Conservation (phyloP, 441 rosid species). For the Erysimum cheiri region DNA sequence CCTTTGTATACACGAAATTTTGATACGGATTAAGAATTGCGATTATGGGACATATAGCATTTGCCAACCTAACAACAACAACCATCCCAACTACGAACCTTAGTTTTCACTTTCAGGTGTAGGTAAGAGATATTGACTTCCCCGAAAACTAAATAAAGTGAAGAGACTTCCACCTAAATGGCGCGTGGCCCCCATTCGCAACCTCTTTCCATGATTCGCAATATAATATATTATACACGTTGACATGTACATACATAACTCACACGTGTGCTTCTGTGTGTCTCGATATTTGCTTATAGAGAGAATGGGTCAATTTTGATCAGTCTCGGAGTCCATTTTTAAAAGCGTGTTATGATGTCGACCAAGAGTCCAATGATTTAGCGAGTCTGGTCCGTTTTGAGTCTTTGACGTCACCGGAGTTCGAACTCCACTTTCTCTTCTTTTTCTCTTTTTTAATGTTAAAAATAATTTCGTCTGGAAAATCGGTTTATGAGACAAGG, state of each 20-base stretch:
- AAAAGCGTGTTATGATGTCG: slow-evolving; percentile 34
- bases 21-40: background rate
- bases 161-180: slow-evolving; percentile 29
- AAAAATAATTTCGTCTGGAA: background rate
- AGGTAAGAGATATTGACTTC: slow-evolving; percentile 36
- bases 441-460: background rate
- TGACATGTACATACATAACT: slow-evolving; percentile 26
- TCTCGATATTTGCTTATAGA: background rate
- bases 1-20: background rate
- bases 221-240: background rate
- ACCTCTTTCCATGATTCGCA: slow-evolving; percentile 17
- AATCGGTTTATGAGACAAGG: background rate
- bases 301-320: slow-evolving; percentile 35
- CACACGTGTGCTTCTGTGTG: slow-evolving; percentile 16
- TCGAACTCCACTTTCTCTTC: slow-evolving; percentile 18
- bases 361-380: slow-evolving; percentile 25
- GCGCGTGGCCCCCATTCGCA: slow-evolving; percentile 38
- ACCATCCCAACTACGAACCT: slow-evolving; percentile 33
- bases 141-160: background rate
- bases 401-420: slow-evolving; percentile 23
- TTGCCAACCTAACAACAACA: slow-evolving; percentile 20
- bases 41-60: background rate
- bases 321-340: slow-evolving; percentile 4
- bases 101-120: slow-evolving; percentile 21
- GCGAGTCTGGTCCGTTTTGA: background rate